Percentiles rank a stretch among this genome's conserved stretches.
phyloP scores from a whole-genome alignment of 1,284 basidiomycete genomes.

The Austropuccinia psidii region DNA sequence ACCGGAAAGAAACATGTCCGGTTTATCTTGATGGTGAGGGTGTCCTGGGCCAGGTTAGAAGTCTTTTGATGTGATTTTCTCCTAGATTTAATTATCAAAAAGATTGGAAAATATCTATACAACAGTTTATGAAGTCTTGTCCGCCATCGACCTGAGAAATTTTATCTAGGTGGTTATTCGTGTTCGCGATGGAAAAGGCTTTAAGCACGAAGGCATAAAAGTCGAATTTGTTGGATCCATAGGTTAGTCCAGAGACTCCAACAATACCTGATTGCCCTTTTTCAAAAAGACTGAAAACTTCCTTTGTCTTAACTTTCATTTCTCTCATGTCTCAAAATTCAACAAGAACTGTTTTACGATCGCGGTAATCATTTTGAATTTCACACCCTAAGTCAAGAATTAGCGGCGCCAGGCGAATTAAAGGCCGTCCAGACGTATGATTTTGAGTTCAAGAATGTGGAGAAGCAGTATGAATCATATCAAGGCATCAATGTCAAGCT shows the following conservation, averaged over 20 bases:
- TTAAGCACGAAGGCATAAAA: slow-evolving; percentile 93
- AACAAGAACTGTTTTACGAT: slow-evolving; percentile 85
- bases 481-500: slow-evolving; percentile 97
- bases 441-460: slow-evolving; percentile 96
- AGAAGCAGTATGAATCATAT: slow-evolving; percentile 98
- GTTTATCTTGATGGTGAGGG: slow-evolving; percentile 94
- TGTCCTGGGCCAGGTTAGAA: slow-evolving; percentile 69
- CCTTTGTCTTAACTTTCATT: neutral
- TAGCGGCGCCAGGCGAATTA: slow-evolving; percentile 89
- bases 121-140: neutral
- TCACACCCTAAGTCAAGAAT: slow-evolving; percentile 84
- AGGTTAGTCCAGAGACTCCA: slow-evolving; percentile 55
- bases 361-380: slow-evolving; percentile 97
- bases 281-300: neutral
- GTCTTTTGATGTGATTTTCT: neutral
- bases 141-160: neutral
- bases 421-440: slow-evolving; percentile 88
- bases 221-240: slow-evolving; percentile 96
- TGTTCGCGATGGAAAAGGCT: slow-evolving; percentile 87
- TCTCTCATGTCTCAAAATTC: neutral
- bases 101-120: neutral
- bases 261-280: neutral
- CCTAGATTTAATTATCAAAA: neutral
- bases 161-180: slow-evolving; percentile 65
- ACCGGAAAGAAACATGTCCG: slow-evolving; percentile 71